phyloP scores from a whole-genome alignment of 2,329 filamentous ascomycete species.

The Didymella pomorum region DNA sequence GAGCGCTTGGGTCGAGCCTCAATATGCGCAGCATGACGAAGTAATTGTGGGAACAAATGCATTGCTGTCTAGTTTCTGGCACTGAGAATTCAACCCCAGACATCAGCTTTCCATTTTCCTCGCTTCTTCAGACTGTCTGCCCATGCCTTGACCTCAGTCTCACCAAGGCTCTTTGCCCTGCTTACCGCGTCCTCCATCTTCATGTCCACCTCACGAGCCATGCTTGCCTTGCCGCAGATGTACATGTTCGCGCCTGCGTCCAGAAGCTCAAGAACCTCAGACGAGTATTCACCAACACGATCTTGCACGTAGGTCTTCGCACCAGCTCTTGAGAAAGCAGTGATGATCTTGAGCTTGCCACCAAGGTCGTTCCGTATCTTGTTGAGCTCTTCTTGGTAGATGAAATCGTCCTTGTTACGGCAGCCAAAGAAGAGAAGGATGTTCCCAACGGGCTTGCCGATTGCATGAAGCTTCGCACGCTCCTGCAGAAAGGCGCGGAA shows the following conservation, averaged over 20 bases:
- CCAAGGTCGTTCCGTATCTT: conserved; percentile 32
- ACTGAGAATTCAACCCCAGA: conserved; percentile 55
- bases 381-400: conserved; percentile 41
- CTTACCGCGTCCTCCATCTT: conserved; percentile 51
- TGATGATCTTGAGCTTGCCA: conserved; percentile 36
- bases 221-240: conserved; percentile 50
- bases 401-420: conserved; percentile 42
- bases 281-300: conserved; percentile 41
- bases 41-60: neutral
- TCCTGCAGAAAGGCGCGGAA: conserved; percentile 48
- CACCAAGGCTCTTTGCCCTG: conserved; percentile 49
- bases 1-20: neutral
- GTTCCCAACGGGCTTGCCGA: conserved; percentile 42
- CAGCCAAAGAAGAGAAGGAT: conserved; percentile 48
- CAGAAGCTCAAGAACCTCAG: conserved; percentile 46
- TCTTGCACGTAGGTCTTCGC: conserved; percentile 52
- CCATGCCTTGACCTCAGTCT: conserved; percentile 56
- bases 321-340: conserved; percentile 36
- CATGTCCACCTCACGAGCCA: conserved; percentile 55
- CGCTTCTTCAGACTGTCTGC: conserved; percentile 58
- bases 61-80: neutral
- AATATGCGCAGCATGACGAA: neutral
- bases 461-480: conserved; percentile 43
- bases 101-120: conserved; percentile 64
- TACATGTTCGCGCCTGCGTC: conserved; percentile 53